Evolutionary conservation across 2,329 filamentous ascomycete species (phyloP), one percentile per base, ranked within the genome.

Genomic region (Dryadomyces quercus-mongolicae): DNA sequence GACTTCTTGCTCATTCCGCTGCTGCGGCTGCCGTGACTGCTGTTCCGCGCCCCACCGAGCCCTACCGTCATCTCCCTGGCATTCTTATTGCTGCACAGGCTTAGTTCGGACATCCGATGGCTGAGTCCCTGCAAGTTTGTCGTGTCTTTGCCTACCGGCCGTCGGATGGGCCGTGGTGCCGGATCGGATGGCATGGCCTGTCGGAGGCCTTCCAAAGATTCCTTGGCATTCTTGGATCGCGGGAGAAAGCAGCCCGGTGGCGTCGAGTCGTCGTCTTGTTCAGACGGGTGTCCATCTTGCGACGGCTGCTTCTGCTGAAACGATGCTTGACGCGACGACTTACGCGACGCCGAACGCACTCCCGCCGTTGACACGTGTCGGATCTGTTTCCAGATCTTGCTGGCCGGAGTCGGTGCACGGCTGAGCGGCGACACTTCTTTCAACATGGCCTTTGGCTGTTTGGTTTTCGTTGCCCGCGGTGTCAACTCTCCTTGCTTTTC

Each of bases 341-440:
- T 6, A 2, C 12, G 40, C 8, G 38, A 18, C 16, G 21, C 31
- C 18, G 45, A 18, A 2, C 51, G 51, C 8, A 45, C 15, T 18
- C 54, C 50, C 2, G 44, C 31, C 36, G 52, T 42, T 18, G 61
- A 60, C 13, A 55, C 55, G 2, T 55, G 59, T 9, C 61, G 56
- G 3, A 62, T 58, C 36, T 58, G 53, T 15, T 43, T 55, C 56
- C 57, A 59, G 13, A 59, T 59, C 45, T 55, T 60, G 10, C 57
- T 49, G 7, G 57, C 54, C 10, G 57, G 51, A n/a, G 21, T 25
- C 21, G 53, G 20, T 55, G 55, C 4, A 44, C 36, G 21, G n/a
- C 36, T 43, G 6, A 22, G 25, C n/a, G 49, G 49, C 21, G 53
- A 54, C 20, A 6, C 34, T 1, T 50, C 25, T 9, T 25, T 10